phyloP scores from a whole-genome alignment of 441 rosid genomes.

The Aquilaria agallochum region DNA sequence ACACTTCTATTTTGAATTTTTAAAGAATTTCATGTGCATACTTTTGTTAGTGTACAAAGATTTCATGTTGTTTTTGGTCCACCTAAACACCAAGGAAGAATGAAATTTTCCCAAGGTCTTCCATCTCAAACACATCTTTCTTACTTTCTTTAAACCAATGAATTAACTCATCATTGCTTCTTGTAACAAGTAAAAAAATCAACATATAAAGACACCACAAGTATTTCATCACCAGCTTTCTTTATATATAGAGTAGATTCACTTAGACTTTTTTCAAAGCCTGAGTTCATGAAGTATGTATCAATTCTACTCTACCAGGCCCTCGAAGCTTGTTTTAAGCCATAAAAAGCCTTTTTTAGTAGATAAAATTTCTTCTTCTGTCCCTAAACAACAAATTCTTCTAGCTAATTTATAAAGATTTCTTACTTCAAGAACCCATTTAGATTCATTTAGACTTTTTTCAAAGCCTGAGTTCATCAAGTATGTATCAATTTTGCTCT shows the following conservation, averaged over 20 bases:
- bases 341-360: background rate
- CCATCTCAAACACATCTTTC: background rate
- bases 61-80: no score
- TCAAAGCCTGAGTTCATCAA: background rate
- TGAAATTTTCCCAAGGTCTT: background rate
- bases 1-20: no score
- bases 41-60: no score
- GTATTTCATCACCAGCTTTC: background rate
- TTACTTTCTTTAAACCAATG: background rate
- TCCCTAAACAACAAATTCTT: background rate
- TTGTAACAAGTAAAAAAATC: background rate
- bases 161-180: background rate
- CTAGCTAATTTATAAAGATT: conserved; percentile 5
- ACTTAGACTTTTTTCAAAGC: background rate
- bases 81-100: no score
- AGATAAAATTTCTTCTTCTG: background rate
- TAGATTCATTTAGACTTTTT: background rate
- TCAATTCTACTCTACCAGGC: background rate
- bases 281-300: background rate
- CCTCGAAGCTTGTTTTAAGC: background rate
- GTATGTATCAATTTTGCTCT: background rate
- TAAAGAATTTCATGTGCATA: no score
- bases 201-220: background rate
- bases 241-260: background rate
- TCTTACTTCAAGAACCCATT: background rate